A percentile compares a stretch with the other conserved stretches of the same genome.
phyloP scores from a whole-genome alignment of 495 filamentous ascomycete genomes.

The Xeromyces bisporus region DNA sequence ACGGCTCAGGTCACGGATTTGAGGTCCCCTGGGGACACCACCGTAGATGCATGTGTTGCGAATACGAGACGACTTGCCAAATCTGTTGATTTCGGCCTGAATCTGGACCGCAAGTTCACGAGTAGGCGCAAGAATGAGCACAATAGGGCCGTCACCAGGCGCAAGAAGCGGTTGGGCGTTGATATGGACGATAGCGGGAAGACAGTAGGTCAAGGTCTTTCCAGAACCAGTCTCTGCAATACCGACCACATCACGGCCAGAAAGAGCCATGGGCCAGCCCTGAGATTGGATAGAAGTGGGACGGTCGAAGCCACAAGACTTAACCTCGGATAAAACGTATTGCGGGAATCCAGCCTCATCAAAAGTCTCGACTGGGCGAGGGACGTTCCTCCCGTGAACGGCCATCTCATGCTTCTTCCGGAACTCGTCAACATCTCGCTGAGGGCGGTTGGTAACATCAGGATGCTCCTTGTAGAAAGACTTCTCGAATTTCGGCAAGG shows the following conservation, averaged over 20 bases:
- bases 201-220: slow-evolving; percentile 97
- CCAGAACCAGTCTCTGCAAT: slow-evolving; percentile 98
- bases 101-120: slow-evolving; percentile 98
- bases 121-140: slow-evolving; percentile 85
- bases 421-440: slow-evolving; percentile 71
- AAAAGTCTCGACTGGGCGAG: slow-evolving; percentile 86
- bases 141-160: slow-evolving; percentile 94
- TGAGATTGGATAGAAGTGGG: slow-evolving; percentile 96
- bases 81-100: slow-evolving; percentile 98
- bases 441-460: slow-evolving; percentile 53
- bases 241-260: slow-evolving; percentile 95
- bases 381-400: slow-evolving; percentile 59
- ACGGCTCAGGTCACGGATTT: slow-evolving; percentile 84
- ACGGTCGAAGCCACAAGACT: slow-evolving; percentile 82
- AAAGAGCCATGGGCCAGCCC: slow-evolving; percentile 98
- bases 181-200: slow-evolving; percentile 97
- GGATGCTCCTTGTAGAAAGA: slow-evolving; percentile 95
- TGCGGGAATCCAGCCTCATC: slow-evolving; percentile 93
- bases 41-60: slow-evolving; percentile 98
- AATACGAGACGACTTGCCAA: slow-evolving; percentile 93
- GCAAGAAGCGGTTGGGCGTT: slow-evolving; percentile 95
- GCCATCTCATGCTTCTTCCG: slow-evolving; percentile 66
- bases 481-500: slow-evolving; percentile 94
- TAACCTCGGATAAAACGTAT: slow-evolving; percentile 96
- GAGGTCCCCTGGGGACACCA: slow-evolving; percentile 90